Evolutionary conservation across 2,329 filamentous ascomycete genomes (phyloP).

Genomic region (Incumbomyces lentus): DNA sequence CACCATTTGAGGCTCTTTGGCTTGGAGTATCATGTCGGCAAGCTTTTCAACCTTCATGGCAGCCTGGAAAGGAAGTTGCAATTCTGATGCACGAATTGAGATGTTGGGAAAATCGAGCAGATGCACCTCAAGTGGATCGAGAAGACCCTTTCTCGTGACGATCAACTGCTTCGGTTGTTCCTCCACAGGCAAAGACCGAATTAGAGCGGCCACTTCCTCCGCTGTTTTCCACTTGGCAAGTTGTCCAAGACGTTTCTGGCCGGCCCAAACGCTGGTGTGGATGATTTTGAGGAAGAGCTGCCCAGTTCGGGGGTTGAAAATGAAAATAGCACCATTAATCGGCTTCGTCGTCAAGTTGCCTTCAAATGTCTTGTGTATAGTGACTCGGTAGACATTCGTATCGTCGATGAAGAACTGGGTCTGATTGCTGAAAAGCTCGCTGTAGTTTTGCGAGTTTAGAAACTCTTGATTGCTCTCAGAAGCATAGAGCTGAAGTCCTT

Average conservation of each 20-base stretch:
- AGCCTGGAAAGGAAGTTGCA: slow-evolving; percentile 96
- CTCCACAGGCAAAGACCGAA: slow-evolving; percentile 88
- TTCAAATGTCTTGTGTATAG: slow-evolving; percentile 99
- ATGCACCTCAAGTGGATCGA: slow-evolving; percentile 95
- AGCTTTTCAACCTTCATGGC: slow-evolving; percentile 99
- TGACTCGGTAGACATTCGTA: slow-evolving; percentile 98
- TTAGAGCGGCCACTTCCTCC: slow-evolving; percentile 96
- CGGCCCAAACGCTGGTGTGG: slow-evolving; percentile 97
- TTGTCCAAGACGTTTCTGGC: slow-evolving; percentile 97
- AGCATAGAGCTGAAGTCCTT: slow-evolving; percentile 93
- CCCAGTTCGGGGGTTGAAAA: slow-evolving; percentile 97
- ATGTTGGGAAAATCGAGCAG: slow-evolving; percentile 98
- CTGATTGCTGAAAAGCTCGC: slow-evolving; percentile 97
- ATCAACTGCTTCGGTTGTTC: slow-evolving; percentile 99
- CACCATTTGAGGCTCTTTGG: slow-evolving; percentile 99
- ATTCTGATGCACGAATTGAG: slow-evolving; percentile 90
- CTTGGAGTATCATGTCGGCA: slow-evolving; percentile 95
- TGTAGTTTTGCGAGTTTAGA: slow-evolving; percentile 98
- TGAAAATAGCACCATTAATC: slow-evolving; percentile 99
- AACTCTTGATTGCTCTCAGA: slow-evolving; percentile 99
- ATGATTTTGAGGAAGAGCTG: slow-evolving; percentile 99
- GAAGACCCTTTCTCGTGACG: slow-evolving; percentile 89
- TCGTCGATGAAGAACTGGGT: slow-evolving; percentile 98
- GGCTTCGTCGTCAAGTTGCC: slow-evolving; percentile 98
- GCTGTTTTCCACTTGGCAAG: slow-evolving; percentile 99